phyloP scores from a whole-genome alignment of 768 basidiomycete genomes.

The Russula sp. region DNA sequence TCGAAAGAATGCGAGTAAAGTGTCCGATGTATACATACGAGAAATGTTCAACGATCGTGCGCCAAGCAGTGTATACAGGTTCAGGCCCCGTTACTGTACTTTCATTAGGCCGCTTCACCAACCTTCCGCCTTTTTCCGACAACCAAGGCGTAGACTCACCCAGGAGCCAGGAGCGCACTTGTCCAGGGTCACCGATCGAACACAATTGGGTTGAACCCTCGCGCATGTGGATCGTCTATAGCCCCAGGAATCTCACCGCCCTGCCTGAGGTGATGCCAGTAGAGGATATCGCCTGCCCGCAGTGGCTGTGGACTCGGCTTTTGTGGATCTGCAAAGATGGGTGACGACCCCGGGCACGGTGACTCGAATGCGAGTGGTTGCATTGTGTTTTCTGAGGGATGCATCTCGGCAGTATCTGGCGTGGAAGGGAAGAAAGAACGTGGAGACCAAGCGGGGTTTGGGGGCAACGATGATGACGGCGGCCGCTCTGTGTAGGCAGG shows the following conservation, averaged over 20 bases:
- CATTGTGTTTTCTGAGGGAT: conserved; percentile 15
- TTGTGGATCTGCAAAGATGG: conserved; percentile 41
- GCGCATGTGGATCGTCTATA: conserved; percentile 57
- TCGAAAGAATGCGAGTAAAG: background rate
- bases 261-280: conserved; percentile 72
- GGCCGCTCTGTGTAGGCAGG: conserved; percentile 21
- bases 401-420: conserved; percentile 30
- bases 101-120: background rate
- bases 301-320: conserved; percentile 37
- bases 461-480: conserved; percentile 25
- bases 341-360: conserved; percentile 33
- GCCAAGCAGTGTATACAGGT: background rate
- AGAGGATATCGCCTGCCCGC: conserved; percentile 59
- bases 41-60: background rate
- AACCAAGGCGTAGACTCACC: background rate
- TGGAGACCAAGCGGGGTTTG: conserved; percentile 14
- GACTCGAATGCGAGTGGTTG: conserved; percentile 26
- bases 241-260: conserved; percentile 73
- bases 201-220: conserved; percentile 30
- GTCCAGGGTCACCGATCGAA: conserved; percentile 22
- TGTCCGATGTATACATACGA: background rate
- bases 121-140: background rate
- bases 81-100: background rate
- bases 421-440: conserved; percentile 32
- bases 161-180: background rate